Evolutionary conservation across 1,139 yeast genomes (phyloP), one percentile per base, ranked within the genome.

Genomic region (Diutina mesorugosa): DNA sequence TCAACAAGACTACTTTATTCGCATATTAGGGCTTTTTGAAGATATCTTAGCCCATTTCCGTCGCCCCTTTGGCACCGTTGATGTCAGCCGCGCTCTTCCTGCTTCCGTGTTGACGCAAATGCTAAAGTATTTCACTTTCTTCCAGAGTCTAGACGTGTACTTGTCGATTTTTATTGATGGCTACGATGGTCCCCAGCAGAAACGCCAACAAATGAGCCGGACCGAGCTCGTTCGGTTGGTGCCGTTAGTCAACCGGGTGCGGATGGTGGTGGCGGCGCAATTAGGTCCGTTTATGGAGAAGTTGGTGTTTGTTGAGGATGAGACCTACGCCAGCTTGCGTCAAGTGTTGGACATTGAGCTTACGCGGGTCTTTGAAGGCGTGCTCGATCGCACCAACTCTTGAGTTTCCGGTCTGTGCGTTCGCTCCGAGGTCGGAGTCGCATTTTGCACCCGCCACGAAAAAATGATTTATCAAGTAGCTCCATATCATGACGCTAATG

Each of bases 21-120:
- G 78, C 58, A 75, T 87, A 4, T 73, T 87, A 58, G 88, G 86
- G 53, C 91, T 85, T 61, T 66, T 85, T 56, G 81, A 84, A 55
- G 93, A 86, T 61, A 86, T 79, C 62, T 58, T 81, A 30, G 72
- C 69, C 32, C 80, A 78, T 64, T 83, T 79, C 30, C 48, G 55
- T 1, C 41, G 59, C 18, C 59, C 57, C 10, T 50, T 50, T 32
- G 28, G 45, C n/a, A 29, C 14, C 5, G 16, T 50, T 4, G 16
- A 30, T 10, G 35, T 48, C 4, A 21, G 52, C 8, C 51, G 46
- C 21, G 50, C 47, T 6, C 46, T 29, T 59, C 64, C 67, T 1
- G 56, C 58, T 29, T 56, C 58, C 6, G 60, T 61, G 38, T 55
- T 55, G 21, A 64, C 65, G 51, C 61, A 64, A 21, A 56, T 72